Conservation (phyloP, 306 rosid genomes). For the Vicia faba region DNA sequence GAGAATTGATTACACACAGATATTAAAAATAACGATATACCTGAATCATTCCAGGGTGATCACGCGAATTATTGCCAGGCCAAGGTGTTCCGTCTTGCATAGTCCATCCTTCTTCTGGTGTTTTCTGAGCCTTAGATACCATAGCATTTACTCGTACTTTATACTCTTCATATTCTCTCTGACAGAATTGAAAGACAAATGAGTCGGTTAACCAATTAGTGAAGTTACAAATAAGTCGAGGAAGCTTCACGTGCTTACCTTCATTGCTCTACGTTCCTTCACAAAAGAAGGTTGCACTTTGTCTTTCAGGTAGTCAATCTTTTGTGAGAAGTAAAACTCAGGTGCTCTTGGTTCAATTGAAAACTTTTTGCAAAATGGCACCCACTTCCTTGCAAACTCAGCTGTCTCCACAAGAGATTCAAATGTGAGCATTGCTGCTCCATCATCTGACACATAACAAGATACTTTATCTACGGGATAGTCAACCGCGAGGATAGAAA, state of each 20-base stretch:
- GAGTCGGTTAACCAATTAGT: background rate
- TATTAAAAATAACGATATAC: conserved; percentile 40
- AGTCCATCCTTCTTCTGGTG: conserved; percentile 97
- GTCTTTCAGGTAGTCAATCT: conserved; percentile 92
- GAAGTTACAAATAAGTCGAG: conserved; percentile 2
- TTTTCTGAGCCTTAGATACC: conserved; percentile 94
- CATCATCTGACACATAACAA: conserved; percentile 97
- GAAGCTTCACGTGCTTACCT: conserved; percentile 56
- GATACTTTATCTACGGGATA: conserved; percentile 95
- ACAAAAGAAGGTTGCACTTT: conserved; percentile 97
- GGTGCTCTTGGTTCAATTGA: conserved; percentile 97
- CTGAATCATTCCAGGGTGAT: conserved; percentile 99
- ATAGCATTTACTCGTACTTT: conserved; percentile 89
- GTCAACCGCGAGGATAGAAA: conserved; percentile 95
- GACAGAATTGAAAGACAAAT: conserved; percentile 27
- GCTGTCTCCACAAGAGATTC: conserved; percentile 94
- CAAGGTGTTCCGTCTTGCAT: conserved; percentile 98
- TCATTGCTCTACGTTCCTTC: conserved; percentile 97
- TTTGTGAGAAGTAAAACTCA: conserved; percentile 95
- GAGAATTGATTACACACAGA: conserved; percentile 21
- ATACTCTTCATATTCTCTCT: conserved; percentile 97
- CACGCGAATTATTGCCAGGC: conserved; percentile 96
- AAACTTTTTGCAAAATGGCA: conserved; percentile 92
- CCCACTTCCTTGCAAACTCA: conserved; percentile 94
- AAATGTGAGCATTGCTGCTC: conserved; percentile 95